These are phyloP conservation scores for Kodamaea restingae DNA, from an alignment of 805 yeast genomes.

Conservation along the genomic window DNA sequence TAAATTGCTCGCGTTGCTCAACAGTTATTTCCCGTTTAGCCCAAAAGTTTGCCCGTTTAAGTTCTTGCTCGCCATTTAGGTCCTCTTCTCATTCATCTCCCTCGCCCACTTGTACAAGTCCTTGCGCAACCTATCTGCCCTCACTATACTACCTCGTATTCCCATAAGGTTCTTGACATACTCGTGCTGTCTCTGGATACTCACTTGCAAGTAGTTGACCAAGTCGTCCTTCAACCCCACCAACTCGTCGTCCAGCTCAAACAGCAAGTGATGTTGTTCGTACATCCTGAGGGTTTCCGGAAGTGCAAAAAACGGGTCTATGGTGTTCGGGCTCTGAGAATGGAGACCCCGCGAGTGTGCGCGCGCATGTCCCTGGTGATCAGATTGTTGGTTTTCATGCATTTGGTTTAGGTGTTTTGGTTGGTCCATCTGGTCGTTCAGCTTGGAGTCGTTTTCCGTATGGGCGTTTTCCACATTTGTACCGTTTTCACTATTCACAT, in stretches of 20 bases:
- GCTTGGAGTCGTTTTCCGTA: too few species aligned
- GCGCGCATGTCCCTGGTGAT: too few species aligned
- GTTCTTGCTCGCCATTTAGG: background rate
- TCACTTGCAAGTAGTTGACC: slow-evolving; percentile 40
- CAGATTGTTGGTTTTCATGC: too few species aligned
- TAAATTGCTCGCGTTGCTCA: too few species aligned
- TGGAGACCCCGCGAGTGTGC: too few species aligned
- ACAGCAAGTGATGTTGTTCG: slow-evolving; percentile 24
- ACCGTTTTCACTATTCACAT: too few species aligned
- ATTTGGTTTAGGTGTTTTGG: slow-evolving; percentile 18
- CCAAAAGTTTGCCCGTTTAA: too few species aligned
- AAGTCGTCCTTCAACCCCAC: slow-evolving; percentile 60
- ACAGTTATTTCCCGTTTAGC: too few species aligned
- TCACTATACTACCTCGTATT: slow-evolving; percentile 69
- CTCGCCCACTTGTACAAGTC: slow-evolving; percentile 78
- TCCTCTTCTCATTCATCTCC: slow-evolving; percentile 60
- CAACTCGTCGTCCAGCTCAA: slow-evolving; percentile 23
- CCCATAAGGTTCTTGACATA: slow-evolving; percentile 74
- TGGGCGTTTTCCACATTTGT: too few species aligned
- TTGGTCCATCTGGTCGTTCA: too few species aligned
- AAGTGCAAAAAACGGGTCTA: slow-evolving; percentile 56
- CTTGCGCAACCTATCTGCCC: slow-evolving; percentile 71
- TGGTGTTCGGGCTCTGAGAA: slow-evolving; percentile 44
- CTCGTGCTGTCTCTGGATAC: slow-evolving; percentile 61
- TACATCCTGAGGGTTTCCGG: slow-evolving; percentile 37